These are phyloP conservation scores for Claviceps fusiformis DNA, from an alignment of 2,329 filamentous ascomycete genomes.

Conservation along the genomic window DNA sequence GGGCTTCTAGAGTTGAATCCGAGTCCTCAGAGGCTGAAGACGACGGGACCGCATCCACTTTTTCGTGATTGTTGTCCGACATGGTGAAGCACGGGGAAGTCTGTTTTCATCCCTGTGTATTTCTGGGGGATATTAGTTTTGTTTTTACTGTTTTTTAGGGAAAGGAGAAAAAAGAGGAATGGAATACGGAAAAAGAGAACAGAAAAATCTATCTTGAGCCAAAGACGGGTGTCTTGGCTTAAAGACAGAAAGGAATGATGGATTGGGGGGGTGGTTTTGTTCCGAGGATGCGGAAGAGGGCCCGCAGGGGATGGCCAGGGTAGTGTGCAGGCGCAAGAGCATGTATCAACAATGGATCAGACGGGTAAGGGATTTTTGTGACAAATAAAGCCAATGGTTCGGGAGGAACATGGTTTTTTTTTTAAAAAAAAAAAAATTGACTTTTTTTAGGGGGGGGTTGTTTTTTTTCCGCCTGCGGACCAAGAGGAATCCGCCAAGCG, in stretches of 20 bases:
- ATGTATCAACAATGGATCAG: no score
- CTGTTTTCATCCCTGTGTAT: background rate
- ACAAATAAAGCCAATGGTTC: no score
- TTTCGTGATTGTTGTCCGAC: slow-evolving; percentile 1
- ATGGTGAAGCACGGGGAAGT: background rate
- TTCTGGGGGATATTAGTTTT: background rate
- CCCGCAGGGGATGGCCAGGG: no score
- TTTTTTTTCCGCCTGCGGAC: no score
- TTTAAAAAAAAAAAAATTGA: no score
- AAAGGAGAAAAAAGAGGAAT: background rate
- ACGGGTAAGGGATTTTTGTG: no score
- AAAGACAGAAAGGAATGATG: background rate
- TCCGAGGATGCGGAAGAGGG: background rate
- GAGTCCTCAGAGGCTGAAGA: background rate
- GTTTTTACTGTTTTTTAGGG: background rate
- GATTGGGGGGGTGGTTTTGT: background rate
- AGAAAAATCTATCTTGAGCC: no score
- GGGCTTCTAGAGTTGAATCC: slow-evolving; percentile 1
- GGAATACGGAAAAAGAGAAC: background rate
- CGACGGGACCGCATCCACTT: background rate
- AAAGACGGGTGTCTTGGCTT: background rate
- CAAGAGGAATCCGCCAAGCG: no score
- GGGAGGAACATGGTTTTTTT: background rate
- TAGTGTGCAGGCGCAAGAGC: no score
- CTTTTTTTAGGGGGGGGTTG: no score